Percentiles rank a stretch among this genome's conserved stretches.
phyloP scores from a whole-genome alignment of 306 rosid genomes.

The Cicer yamashitae region DNA sequence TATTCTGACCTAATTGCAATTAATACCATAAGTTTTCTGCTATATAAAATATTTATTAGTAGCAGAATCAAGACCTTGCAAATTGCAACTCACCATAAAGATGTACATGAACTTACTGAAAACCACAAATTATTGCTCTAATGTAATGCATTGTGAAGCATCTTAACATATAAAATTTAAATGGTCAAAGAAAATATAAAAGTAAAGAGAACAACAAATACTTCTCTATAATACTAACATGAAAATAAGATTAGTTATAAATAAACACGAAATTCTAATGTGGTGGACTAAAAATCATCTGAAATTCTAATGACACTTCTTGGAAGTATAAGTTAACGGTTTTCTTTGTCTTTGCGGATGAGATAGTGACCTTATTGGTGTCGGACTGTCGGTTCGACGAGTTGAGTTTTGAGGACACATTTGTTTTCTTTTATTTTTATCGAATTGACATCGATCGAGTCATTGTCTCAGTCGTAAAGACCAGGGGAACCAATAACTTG shows the following conservation, averaged over 20 bases:
- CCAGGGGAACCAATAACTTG: no score
- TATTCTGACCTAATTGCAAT: slow-evolving; percentile 70
- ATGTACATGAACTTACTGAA: slow-evolving; percentile 4
- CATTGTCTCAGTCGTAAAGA: no score
- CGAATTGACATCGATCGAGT: no score
- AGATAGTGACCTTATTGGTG: no score
- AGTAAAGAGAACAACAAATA: not conserved
- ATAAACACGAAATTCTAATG: not conserved
- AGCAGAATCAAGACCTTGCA: not conserved
- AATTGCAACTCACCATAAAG: not conserved
- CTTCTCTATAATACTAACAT: not conserved
- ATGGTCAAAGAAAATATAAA: not conserved
- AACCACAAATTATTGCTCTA: not conserved
- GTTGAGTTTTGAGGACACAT: no score
- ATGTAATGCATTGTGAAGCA: slow-evolving; percentile 14
- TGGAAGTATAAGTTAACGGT: no score
- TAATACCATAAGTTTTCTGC: slow-evolving; percentile 39
- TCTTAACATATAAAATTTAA: not conserved
- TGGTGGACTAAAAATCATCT: no score
- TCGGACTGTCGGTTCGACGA: no score
- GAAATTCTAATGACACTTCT: no score
- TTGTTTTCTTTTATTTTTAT: no score
- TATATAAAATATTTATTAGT: slow-evolving; percentile 31
- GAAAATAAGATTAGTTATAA: not conserved
- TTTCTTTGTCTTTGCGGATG: no score